phyloP scores from a whole-genome alignment of 495 filamentous ascomycete genomes.

The Neurospora sp. region DNA sequence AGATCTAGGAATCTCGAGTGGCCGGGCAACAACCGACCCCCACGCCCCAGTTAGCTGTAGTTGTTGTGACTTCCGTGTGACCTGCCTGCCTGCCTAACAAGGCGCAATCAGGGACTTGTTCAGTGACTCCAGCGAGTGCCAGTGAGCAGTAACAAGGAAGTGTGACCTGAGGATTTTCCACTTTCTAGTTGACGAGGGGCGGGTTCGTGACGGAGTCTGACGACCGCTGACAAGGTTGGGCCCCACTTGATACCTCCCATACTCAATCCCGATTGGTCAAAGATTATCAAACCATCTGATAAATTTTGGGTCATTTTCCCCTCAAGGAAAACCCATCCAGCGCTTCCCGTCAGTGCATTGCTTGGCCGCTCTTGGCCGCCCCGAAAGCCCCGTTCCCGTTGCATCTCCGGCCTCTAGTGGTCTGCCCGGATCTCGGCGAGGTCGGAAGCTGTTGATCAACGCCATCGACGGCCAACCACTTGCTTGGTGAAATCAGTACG shows the following conservation, averaged over 20 bases:
- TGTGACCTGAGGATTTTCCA: neutral
- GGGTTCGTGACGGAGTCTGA: neutral
- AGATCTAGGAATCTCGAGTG: neutral
- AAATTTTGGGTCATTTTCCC: neutral
- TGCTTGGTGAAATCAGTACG: neutral
- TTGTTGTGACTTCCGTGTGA: neutral
- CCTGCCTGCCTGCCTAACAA: neutral
- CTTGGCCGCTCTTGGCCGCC: neutral
- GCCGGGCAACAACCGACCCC: too few relatives aligned
- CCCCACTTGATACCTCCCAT: neutral
- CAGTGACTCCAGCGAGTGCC: neutral
- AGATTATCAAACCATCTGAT: conserved; percentile 27
- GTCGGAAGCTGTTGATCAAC: neutral
- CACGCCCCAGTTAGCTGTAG: neutral
- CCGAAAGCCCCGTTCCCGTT: neutral
- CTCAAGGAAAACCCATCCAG: neutral
- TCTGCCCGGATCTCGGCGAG: neutral
- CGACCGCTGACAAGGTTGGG: neutral
- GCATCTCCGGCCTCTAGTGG: neutral
- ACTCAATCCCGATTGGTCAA: conserved; percentile 8
- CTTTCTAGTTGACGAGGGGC: neutral
- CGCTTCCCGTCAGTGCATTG: neutral
- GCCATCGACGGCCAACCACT: neutral
- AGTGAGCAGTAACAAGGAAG: neutral
- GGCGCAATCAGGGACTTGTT: neutral